These are phyloP conservation scores for Rhizopus sp. DNA, from an alignment of 371 early-diverging fungal species.

Conservation along the genomic window DNA sequence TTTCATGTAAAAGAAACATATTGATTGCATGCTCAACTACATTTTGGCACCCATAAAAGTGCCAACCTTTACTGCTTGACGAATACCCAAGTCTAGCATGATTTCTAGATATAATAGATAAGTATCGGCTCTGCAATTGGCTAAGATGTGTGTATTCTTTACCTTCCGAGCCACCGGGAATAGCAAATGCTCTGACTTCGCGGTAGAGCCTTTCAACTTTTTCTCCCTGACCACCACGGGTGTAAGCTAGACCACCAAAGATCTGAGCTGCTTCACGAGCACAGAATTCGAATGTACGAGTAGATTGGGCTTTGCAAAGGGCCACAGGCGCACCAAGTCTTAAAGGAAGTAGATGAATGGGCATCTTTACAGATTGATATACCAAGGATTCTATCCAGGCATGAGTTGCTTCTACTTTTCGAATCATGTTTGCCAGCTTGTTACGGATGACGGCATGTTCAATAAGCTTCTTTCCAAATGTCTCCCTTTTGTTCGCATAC, in stretches of 20 bases:
- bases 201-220: slow-evolving; percentile 70
- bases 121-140: too few species aligned
- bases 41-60: slow-evolving; percentile 66
- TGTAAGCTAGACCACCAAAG: slow-evolving; percentile 70
- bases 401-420: slow-evolving; percentile 72
- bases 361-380: slow-evolving; percentile 56
- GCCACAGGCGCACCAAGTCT: slow-evolving; percentile 73
- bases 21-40: slow-evolving; percentile 13
- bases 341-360: slow-evolving; percentile 54
- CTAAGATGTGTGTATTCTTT: not conserved
- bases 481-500: slow-evolving; percentile 82
- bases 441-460: slow-evolving; percentile 70
- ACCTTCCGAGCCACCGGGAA: slow-evolving; percentile 70
- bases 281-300: slow-evolving; percentile 70
- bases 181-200: slow-evolving; percentile 67
- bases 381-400: slow-evolving; percentile 64
- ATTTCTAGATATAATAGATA: slow-evolving; percentile 43
- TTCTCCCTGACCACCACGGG: slow-evolving; percentile 72
- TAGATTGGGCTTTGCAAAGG: slow-evolving; percentile 67
- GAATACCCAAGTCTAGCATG: slow-evolving; percentile 70
- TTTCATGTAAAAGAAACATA: too few species aligned
- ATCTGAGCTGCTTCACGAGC: slow-evolving; percentile 76
- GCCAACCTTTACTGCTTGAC: slow-evolving; percentile 67
- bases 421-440: slow-evolving; percentile 72
- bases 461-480: slow-evolving; percentile 79